These are phyloP conservation scores for Hyphodiscus sp. DNA, from an alignment of 2,329 filamentous ascomycete genomes.

Conservation along the genomic window DNA sequence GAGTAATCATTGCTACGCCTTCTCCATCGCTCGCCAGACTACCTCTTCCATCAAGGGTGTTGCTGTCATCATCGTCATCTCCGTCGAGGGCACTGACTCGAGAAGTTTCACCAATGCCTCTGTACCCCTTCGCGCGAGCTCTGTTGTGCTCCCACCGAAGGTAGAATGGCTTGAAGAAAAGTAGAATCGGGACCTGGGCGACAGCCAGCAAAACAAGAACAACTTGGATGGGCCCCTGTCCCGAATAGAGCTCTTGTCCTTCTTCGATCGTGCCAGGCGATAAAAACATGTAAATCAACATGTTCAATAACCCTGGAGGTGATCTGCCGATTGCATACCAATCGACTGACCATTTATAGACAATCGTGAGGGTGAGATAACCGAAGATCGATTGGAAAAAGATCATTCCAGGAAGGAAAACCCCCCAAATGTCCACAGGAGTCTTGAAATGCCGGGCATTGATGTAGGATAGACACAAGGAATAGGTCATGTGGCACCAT, in stretches of 20 bases:
- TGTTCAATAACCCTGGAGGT: conserved; percentile 89
- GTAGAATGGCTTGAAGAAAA: conserved; percentile 94
- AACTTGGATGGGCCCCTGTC: conserved; percentile 71
- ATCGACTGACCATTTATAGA: conserved; percentile 96
- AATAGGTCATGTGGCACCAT: conserved; percentile 99
- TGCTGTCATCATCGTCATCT: conserved; percentile 65
- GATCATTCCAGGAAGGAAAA: conserved; percentile 97
- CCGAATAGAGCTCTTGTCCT: conserved; percentile 65
- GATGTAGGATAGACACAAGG: conserved; percentile 83
- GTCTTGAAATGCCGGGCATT: conserved; percentile 94
- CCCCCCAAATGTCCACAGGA: conserved; percentile 92
- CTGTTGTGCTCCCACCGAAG: conserved; percentile 90
- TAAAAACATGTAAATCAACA: conserved; percentile 99
- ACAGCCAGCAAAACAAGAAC: conserved; percentile 76
- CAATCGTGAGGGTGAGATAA: conserved; percentile 85
- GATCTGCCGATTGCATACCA: conserved; percentile 61
- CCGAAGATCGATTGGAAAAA: conserved; percentile 99
- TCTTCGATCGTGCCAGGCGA: conserved; percentile 70
- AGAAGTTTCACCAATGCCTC: conserved; percentile 83
- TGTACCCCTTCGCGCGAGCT: conserved; percentile 81
- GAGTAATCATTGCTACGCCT: conserved; percentile 79
- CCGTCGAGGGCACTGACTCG: conserved; percentile 85
- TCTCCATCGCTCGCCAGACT: conserved; percentile 72
- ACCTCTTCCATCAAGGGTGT: conserved; percentile 54
- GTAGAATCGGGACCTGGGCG: conserved; percentile 77